Evolutionary conservation across 108 stramenopile genomes (phyloP), one percentile per base, ranked within the genome.

Genomic region (Pseudonitzschia pungens): DNA sequence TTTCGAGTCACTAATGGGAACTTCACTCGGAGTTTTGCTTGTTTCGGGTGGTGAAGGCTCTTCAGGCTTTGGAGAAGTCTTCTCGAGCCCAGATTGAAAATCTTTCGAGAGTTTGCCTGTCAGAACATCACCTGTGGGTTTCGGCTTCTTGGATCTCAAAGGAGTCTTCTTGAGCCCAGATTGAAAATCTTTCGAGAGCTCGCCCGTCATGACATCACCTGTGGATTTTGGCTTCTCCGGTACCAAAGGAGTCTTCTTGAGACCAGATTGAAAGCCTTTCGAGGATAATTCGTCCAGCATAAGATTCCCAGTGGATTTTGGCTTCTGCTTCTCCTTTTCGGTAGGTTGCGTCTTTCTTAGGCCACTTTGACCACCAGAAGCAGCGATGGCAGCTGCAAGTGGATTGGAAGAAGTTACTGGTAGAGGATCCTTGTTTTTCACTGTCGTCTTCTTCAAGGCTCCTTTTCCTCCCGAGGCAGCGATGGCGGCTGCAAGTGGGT

Each of bases 401-500:
- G 71, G 71, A 28, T 55, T 57, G 11, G 60, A 55, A 28, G 71
- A 33, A 5, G 27, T 24, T 18, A 26, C 36, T 20, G 54, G 26
- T 44, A 20, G 18, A 51, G 27, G 33, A 18, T 31, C 54, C 26
- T 55, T 26, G 4, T 26, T 40, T 40, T 43, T 31, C 20, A 14
- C 11, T 20, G 44, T 45, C n/a, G 60, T 40, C 50, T 57, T 69
- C 45, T 67, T 67, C 43, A 67, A 27, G 36, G n/a, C 24, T 11
- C 65, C 66, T 18, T n/a, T 65, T 20, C 65, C 63, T 15, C 42
- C 64, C 36, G 73, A 55, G 4, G 73, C 63, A 16, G 73, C 65
- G 31, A 60, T 50, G 16, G 52, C 53, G 1, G 73, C 73, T 29
- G 60, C 59, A 15, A 72, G 45, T 28, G 71, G 71, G 28, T 55